Evolutionary conservation across 148 eudicot species (phyloP).

Genomic region (Vaccinium vitisidaea): DNA sequence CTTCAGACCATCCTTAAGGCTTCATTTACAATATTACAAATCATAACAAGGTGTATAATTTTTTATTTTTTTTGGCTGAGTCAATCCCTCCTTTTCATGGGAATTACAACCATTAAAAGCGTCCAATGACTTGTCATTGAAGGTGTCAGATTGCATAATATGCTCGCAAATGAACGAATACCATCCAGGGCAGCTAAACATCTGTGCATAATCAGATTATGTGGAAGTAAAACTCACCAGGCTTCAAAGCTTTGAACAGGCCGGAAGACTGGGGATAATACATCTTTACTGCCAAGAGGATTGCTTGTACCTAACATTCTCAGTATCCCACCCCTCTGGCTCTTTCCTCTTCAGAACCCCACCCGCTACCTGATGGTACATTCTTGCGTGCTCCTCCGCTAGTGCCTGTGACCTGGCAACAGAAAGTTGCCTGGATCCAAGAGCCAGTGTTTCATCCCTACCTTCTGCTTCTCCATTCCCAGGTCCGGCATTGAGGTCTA

Average conservation of each 20-base stretch:
- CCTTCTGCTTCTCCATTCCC: conserved; percentile 49
- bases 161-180: neutral
- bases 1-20: neutral
- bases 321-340: conserved; percentile 69
- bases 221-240: conserved; percentile 25
- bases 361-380: conserved; percentile 52
- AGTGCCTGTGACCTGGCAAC: conserved; percentile 45
- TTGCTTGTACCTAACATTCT: conserved; percentile 60
- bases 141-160: neutral
- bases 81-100: neutral
- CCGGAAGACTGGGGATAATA: conserved; percentile 4
- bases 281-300: conserved; percentile 63
- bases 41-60: neutral
- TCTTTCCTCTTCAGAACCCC: conserved; percentile 71
- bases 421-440: conserved; percentile 47
- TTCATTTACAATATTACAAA: neutral
- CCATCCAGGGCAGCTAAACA: neutral
- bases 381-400: conserved; percentile 65
- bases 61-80: neutral
- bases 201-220: neutral
- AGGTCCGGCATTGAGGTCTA: conserved; percentile 87
- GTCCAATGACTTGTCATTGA: neutral
- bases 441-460: conserved; percentile 48
- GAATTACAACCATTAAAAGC: neutral
- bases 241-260: conserved; percentile 15